These are phyloP conservation scores for Entoloma clypeatum DNA, from an alignment of 1,284 basidiomycete genomes.

Conservation along the genomic window DNA sequence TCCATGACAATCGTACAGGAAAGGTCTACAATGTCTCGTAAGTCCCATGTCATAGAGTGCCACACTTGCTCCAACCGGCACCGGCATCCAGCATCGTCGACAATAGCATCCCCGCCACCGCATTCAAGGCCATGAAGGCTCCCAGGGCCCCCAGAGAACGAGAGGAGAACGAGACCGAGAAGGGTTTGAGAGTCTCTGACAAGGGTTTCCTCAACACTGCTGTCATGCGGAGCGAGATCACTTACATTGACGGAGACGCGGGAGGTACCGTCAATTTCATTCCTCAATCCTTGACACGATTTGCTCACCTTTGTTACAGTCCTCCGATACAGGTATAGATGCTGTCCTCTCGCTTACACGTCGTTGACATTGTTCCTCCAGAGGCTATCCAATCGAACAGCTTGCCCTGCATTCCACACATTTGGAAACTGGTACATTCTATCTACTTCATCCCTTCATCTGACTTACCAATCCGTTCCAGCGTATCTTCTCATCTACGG, in stretches of 20 bases:
- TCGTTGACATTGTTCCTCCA: slow-evolving; percentile 24
- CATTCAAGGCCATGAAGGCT: slow-evolving; percentile 75
- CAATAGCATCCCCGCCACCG: slow-evolving; percentile 75
- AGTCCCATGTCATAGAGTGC: slow-evolving; percentile 25
- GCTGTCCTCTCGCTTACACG: not conserved
- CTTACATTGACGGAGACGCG: slow-evolving; percentile 84
- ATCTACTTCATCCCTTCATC: not conserved
- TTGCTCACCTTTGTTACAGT: slow-evolving; percentile 37
- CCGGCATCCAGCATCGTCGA: slow-evolving; percentile 56
- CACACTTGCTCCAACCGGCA: slow-evolving; percentile 2
- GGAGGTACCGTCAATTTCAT: slow-evolving; percentile 46
- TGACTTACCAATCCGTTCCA: slow-evolving; percentile 13
- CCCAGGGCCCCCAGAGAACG: slow-evolving; percentile 54
- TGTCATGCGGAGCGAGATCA: slow-evolving; percentile 76
- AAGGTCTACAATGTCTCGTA: slow-evolving; percentile 74
- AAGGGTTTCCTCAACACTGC: slow-evolving; percentile 86
- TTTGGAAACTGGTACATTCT: slow-evolving; percentile 56
- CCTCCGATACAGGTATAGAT: slow-evolving; percentile 61
- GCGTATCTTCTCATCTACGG: slow-evolving; percentile 88
- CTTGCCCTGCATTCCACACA: slow-evolving; percentile 76
- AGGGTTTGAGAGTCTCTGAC: slow-evolving; percentile 74
- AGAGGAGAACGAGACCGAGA: slow-evolving; percentile 80
- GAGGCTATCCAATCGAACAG: slow-evolving; percentile 92
- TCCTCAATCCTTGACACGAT: not conserved
- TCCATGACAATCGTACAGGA: slow-evolving; percentile 82